phyloP scores from a whole-genome alignment of 2,329 filamentous ascomycete genomes.

The Biscogniauxia marginata region DNA sequence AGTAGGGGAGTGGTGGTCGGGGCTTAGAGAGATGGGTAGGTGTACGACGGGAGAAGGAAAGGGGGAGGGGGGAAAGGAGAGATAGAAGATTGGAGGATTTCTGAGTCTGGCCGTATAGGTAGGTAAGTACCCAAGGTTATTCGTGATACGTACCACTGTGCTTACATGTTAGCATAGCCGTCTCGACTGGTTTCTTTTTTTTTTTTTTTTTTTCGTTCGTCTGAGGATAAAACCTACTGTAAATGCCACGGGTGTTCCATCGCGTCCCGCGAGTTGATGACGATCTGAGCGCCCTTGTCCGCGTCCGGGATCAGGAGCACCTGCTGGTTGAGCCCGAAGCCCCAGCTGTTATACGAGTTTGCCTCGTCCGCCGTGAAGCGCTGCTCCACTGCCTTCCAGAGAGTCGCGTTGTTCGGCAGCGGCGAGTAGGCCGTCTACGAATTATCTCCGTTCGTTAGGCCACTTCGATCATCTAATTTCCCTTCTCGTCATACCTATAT shows the following conservation, averaged over 20 bases:
- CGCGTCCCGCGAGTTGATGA: conserved; percentile 37
- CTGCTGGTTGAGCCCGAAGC: conserved; percentile 36
- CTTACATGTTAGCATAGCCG: conserved; percentile 5
- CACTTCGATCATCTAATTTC: neutral
- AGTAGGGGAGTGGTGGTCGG: neutral
- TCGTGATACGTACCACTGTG: conserved; percentile 19
- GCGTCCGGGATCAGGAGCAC: conserved; percentile 35
- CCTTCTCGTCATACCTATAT: too few species aligned
- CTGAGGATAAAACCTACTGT: conserved; percentile 35
- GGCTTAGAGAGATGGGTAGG: neutral
- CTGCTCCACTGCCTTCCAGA: conserved; percentile 35
- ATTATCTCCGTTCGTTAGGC: neutral
- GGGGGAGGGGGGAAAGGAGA: neutral
- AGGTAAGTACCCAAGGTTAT: too few species aligned
- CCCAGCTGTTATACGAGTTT: conserved; percentile 37
- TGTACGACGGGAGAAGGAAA: neutral
- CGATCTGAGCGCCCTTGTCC: conserved; percentile 33
- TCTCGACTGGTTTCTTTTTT: neutral
- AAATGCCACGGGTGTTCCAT: conserved; percentile 42
- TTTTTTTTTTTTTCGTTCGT: too few species aligned
- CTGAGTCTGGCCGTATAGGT: too few species aligned
- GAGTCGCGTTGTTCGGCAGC: conserved; percentile 31
- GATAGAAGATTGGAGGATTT: neutral
- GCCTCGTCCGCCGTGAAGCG: conserved; percentile 25
- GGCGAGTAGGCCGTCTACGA: conserved; percentile 34